phyloP scores from a whole-genome alignment of 805 yeast genomes.

The Zygosaccharomyces bailii region DNA sequence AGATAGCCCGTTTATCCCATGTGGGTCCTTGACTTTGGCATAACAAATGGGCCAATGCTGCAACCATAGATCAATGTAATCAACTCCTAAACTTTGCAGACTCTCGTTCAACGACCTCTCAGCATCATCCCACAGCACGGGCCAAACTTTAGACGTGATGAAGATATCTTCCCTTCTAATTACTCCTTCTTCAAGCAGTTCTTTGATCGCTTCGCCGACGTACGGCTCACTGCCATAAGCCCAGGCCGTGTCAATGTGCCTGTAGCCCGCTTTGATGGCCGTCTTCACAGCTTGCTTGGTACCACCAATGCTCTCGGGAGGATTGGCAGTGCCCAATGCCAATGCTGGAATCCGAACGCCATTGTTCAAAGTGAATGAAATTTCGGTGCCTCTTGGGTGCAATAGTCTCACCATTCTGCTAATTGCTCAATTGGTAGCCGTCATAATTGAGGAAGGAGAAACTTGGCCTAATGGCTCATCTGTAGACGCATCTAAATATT shows the following conservation, averaged over 20 bases:
- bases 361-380: constrained; percentile 48
- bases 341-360: constrained; percentile 62
- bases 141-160: constrained; percentile 72
- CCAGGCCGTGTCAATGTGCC: constrained; percentile 74
- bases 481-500: constrained; percentile 1
- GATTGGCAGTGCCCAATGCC: constrained; percentile 66
- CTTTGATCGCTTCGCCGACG: constrained; percentile 59
- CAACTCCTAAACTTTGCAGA: constrained; percentile 57
- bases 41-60: constrained; percentile 74
- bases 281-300: constrained; percentile 51
- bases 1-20: constrained; percentile 23
- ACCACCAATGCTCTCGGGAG: constrained; percentile 44
- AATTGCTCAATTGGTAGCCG: too few species aligned
- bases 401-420: constrained; percentile 17
- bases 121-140: constrained; percentile 48
- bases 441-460: too few species aligned
- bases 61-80: constrained; percentile 71
- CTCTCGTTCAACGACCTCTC: constrained; percentile 55
- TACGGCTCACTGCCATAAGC: constrained; percentile 64
- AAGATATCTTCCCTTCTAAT: constrained; percentile 57
- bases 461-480: neutral
- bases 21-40: constrained; percentile 27
- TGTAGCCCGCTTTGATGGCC: constrained; percentile 63
- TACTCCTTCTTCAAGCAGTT: constrained; percentile 44
- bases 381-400: constrained; percentile 38